These are phyloP conservation scores for Tolypocladium tropicale DNA, from an alignment of 2,329 filamentous ascomycete species.

Conservation along the genomic window DNA sequence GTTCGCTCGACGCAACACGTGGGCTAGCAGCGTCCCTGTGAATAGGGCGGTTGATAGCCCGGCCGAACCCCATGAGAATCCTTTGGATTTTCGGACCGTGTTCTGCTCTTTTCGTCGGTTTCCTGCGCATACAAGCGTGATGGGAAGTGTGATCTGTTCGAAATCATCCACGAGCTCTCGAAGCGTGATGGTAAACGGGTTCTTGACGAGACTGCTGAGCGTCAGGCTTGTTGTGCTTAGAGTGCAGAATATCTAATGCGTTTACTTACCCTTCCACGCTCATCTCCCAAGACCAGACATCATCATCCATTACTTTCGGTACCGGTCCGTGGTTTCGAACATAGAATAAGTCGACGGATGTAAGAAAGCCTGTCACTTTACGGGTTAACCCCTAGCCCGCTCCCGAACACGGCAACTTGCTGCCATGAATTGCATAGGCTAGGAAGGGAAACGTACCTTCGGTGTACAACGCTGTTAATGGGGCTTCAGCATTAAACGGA, in stretches of 20 bases:
- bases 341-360: conserved; percentile 80
- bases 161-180: conserved; percentile 63
- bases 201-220: conserved; percentile 54
- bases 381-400: conserved; percentile 49
- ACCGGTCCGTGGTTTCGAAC: conserved; percentile 85
- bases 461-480: conserved; percentile 37
- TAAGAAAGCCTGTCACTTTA: conserved; percentile 75
- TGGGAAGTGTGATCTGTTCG: conserved; percentile 72
- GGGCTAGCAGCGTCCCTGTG: conserved; percentile 69
- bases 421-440: too few relatives aligned
- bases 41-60: conserved; percentile 81
- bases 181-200: conserved; percentile 62
- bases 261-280: conserved; percentile 50
- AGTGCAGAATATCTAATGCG: too few relatives aligned
- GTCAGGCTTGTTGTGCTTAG: too few relatives aligned
- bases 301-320: conserved; percentile 60
- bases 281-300: conserved; percentile 72
- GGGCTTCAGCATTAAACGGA: conserved; percentile 85
- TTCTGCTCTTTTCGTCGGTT: conserved; percentile 93
- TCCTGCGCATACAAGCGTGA: conserved; percentile 85
- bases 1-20: conserved; percentile 58
- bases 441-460: too few relatives aligned
- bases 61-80: conserved; percentile 87
- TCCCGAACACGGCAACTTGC: too few relatives aligned
- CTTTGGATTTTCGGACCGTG: conserved; percentile 78